phyloP scores from a whole-genome alignment of 345 rosid genomes.

The Eucalyptus cladocalyx region DNA sequence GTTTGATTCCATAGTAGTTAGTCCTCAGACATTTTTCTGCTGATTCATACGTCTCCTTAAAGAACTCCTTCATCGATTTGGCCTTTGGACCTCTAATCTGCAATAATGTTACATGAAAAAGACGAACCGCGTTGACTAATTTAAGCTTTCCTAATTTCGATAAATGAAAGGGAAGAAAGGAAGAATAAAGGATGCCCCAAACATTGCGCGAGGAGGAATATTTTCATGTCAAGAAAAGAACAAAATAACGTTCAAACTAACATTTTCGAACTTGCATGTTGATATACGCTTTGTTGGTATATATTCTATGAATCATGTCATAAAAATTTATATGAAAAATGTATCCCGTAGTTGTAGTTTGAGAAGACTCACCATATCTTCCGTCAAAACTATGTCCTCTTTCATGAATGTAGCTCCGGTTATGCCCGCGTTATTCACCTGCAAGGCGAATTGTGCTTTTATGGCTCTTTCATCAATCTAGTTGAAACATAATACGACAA shows the following conservation, averaged over 20 bases:
- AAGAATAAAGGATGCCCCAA: background rate
- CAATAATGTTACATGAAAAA: background rate
- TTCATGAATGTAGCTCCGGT: background rate
- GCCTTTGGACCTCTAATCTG: background rate
- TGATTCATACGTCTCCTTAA: background rate
- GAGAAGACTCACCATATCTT: background rate
- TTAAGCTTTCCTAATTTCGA: background rate
- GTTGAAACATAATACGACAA: background rate
- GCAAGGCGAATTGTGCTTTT: background rate
- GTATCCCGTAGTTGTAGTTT: background rate
- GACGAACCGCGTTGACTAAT: background rate
- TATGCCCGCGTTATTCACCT: background rate
- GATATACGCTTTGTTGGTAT: background rate
- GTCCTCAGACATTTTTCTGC: slow-evolving; percentile 2
- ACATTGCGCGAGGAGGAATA: background rate
- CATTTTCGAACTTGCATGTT: background rate
- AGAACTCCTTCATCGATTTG: background rate
- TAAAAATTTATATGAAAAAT: background rate
- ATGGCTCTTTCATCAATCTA: background rate
- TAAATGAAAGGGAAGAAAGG: background rate
- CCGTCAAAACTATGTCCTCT: background rate
- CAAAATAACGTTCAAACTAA: background rate
- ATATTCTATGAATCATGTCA: background rate
- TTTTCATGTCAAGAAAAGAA: background rate
- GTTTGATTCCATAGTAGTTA: slow-evolving; percentile 5